phyloP scores from a whole-genome alignment of 371 early-diverging fungal genomes.

The Mortierella sp. region DNA sequence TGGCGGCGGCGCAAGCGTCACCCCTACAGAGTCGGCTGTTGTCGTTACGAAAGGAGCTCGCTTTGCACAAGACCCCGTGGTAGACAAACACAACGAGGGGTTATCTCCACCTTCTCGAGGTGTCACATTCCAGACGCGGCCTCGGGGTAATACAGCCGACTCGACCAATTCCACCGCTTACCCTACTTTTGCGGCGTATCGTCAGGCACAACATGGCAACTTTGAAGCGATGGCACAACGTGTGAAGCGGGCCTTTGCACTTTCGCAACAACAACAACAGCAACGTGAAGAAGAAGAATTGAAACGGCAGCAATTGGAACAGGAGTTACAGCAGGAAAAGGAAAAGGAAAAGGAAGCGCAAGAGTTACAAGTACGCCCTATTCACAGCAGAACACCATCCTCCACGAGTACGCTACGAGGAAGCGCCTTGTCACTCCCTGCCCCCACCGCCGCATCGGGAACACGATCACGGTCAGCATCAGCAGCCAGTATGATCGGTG shows the following conservation, averaged over 20 bases:
- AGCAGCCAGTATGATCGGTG: constrained; percentile 44
- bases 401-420: constrained; percentile 3
- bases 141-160: constrained; percentile 33
- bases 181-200: constrained; percentile 51
- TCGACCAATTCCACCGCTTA: constrained; percentile 32
- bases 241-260: constrained; percentile 32
- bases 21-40: background rate
- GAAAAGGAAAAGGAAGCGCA: background rate
- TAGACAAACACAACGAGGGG: background rate
- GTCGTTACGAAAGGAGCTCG: constrained; percentile 14
- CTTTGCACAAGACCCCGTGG: constrained; percentile 15
- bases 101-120: constrained; percentile 4
- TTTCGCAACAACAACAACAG: constrained; percentile 20
- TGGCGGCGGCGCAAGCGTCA: too few species aligned
- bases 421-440: background rate
- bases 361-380: constrained; percentile 10
- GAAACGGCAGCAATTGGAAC: constrained; percentile 11
- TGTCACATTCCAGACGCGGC: constrained; percentile 46
- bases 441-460: constrained; percentile 1
- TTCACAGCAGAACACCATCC: constrained; percentile 13
- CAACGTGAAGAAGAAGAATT: constrained; percentile 6
- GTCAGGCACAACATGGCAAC: constrained; percentile 45
- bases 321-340: constrained; percentile 8
- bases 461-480: constrained; percentile 42
- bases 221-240: constrained; percentile 46